Base-by-base conservation (phyloP, 1,284 basidiomycete species). In the Xerocomus amazonicus region DNA sequence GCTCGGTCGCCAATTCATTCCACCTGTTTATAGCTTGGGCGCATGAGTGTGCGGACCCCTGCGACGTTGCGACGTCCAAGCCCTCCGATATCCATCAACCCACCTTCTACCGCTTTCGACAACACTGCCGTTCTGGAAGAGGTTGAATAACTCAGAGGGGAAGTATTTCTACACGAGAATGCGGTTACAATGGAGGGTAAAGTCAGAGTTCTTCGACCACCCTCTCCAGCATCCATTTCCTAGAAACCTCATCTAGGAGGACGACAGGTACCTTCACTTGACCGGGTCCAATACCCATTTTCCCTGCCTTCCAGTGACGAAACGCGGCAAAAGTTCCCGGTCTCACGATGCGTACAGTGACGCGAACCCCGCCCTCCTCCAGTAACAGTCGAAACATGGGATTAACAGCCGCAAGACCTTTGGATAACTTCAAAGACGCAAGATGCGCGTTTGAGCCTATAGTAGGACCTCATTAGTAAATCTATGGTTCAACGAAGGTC, bases 231-330 rank as follows among this genome's bases (percentile, higher is more conserved):
- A 57, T 33, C 56, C 52, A 57, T 12, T 37, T 31, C 3, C 19
- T 29, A 4, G 48, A 41, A n/a, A 28, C 23, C 9, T 26, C 19
- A 16, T 57, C 35, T 5, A 45, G 27, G 19, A 51, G 3, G 9
- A 51, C 43, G 0, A 50, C 55, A 1, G 56, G 56, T 6, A 56
- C 45, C 31, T 57, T 57, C 8, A 47, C 45, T 35, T 57, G 52
- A 10, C 56, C 48, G 7, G 46, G 26, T 4, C 48, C 56, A 5
- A 42, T 27, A 6, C 31, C 17, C 37, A 50, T 33, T 10, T 9
- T 29, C 26, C 45, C 46, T 6, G n/a, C 38, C 26, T 13, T 49
- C 52, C 51, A 57, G n/a, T n/a, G 33, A 16, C 52, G 52, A n/a
- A 51, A 57, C 26, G 43, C 46, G 3, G 17, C 9, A 36, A 57